These are phyloP conservation scores for Plasmodium knowlesi DNA, from an alignment of 169 alveolate species.

Conservation along the genomic window DNA sequence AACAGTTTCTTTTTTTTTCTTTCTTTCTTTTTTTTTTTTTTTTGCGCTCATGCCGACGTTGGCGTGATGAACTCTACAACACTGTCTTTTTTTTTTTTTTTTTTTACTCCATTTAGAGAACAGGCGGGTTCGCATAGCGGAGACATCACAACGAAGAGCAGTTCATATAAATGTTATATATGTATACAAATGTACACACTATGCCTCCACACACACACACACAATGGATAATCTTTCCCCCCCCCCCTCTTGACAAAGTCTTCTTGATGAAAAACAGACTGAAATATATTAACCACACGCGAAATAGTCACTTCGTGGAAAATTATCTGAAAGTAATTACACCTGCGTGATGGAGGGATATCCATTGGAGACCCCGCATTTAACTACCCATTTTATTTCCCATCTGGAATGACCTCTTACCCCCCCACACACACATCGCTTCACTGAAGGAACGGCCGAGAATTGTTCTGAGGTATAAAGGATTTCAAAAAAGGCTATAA, in stretches of 20 bases:
- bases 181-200: background rate
- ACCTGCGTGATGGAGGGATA: background rate
- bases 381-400: background rate
- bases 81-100: background rate
- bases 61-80: background rate
- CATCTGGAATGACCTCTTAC: background rate
- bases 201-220: background rate
- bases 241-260: constrained; percentile 8
- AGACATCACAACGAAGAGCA: background rate
- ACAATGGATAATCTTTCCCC: background rate
- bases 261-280: constrained; percentile 68
- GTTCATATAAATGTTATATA: background rate
- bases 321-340: constrained; percentile 41
- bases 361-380: background rate
- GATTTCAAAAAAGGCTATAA: constrained; percentile 42
- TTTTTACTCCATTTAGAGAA: constrained; percentile 14
- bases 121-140: constrained; percentile 14
- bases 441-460: constrained; percentile 19
- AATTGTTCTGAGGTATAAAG: constrained; percentile 58
- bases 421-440: background rate
- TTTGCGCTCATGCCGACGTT: background rate
- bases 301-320: constrained; percentile 31
- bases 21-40: background rate
- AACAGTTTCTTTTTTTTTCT: background rate
- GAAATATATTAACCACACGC: constrained; percentile 30